Evolutionary conservation across 768 basidiomycete genomes (phyloP).

Genomic region (Chiua virens): DNA sequence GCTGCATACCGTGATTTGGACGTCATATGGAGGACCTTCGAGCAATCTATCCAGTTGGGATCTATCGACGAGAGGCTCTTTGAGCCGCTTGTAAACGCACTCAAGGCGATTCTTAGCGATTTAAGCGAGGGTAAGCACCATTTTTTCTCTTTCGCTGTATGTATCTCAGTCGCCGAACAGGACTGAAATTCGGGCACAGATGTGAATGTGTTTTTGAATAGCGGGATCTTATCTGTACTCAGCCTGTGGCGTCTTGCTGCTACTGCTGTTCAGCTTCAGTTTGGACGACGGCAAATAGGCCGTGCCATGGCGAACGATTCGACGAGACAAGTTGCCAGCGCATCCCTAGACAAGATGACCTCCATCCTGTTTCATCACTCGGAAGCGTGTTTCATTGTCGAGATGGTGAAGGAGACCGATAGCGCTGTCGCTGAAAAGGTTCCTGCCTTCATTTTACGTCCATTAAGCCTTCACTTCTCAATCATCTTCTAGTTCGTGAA

Average conservation of each 20-base stretch:
- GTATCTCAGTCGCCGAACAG: neutral
- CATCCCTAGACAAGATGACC: slow-evolving; percentile 64
- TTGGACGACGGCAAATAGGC: slow-evolving; percentile 72
- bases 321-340: slow-evolving; percentile 50
- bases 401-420: slow-evolving; percentile 73
- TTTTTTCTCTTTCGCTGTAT: neutral
- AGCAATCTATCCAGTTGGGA: slow-evolving; percentile 54
- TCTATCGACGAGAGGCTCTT: slow-evolving; percentile 50
- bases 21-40: slow-evolving; percentile 67
- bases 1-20: slow-evolving; percentile 77
- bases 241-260: slow-evolving; percentile 85
- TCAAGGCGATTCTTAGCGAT: slow-evolving; percentile 67
- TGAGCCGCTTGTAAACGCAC: slow-evolving; percentile 63
- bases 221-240: slow-evolving; percentile 63
- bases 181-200: slow-evolving; percentile 36
- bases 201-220: slow-evolving; percentile 50
- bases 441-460: neutral
- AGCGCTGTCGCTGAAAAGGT: slow-evolving; percentile 69
- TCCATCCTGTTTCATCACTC: slow-evolving; percentile 69
- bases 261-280: slow-evolving; percentile 76
- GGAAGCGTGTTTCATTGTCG: slow-evolving; percentile 81
- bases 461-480: neutral
- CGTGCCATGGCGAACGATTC: slow-evolving; percentile 61
- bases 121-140: slow-evolving; percentile 54
- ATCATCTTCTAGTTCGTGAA: slow-evolving; percentile 59